Base-by-base conservation (phyloP, 345 rosid species). In the Eucalyptus brandiana region DNA sequence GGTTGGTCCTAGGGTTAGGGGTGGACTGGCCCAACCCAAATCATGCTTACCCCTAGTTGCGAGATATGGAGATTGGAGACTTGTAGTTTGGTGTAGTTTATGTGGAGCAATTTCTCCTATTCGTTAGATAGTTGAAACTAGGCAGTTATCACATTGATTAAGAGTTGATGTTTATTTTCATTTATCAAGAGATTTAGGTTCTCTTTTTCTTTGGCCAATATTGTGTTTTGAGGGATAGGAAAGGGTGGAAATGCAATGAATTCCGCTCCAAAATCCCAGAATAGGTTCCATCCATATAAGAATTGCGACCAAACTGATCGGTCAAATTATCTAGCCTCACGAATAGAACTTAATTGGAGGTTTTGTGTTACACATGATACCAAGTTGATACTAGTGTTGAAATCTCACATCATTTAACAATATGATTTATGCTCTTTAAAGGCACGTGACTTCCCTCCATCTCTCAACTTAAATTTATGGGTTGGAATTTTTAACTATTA, bases 1-100 rank as follows among this genome's bases (percentile, higher is more conserved):
- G 0, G 58, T 53, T 53, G 24, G 5, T 53, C 2, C 5, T 53
- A 19, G 58, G 5, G 58, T 53, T 53, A 0, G 58, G 24, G 24
- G 58, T 53, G 58, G 5, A 19, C 2, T 53, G 0, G 58, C 24
- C 24, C 4, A 53, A 53, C 24, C 24, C 5, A 53, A 0, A 53
- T 0, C 58, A 2, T 19, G 58, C 11, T 53, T 53, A 53, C 58
- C 24, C 56, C 24, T 53, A 53, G 58, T 19, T 53, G 23, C 2
- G 6, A 19, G 80, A 17, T 32, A 17, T 17, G 42, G 80, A 69
- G 40, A 69, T 32, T 69, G 24, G 23, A 67, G 80, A 67, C 80
- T 67, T 69, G 13, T 69, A 18, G 44, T 34, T 69, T 72, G 83
- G 83, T 37, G 45, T 37, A 72, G 45, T 72, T 72, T 72, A 19